Base-by-base conservation (phyloP, 2,329 filamentous ascomycete species). In the Colletotrichum lini region DNA sequence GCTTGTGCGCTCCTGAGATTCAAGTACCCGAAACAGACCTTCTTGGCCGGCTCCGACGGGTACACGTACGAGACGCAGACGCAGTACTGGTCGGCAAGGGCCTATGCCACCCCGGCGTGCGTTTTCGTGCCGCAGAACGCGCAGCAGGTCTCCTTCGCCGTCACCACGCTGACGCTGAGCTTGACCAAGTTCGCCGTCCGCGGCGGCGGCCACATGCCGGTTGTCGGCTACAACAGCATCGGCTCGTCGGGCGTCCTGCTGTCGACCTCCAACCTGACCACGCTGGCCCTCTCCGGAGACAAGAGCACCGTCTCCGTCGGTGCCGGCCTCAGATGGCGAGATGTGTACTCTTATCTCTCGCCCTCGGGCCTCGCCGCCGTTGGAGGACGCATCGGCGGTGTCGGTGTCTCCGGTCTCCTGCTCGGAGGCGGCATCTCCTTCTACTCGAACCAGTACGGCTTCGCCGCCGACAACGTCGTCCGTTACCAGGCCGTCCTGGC, bases 401-500 rank as follows among this genome's bases (percentile, higher is more conserved):
- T 80, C 18, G 79, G 77, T 49, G 77, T 81, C 3, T 74, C 75
- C 3, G 77, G 78, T 4, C 73, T 80, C 50, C 66, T 78, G 49
- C 72, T 79, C 2, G 77, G 77, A 57, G 81, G 82, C 61, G 80
- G 79, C 1, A 74, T 81, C 18, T 80, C 78, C 2, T 81, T 80
- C 70, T 79, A 75, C 13, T 73, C 74, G 6, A 77, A 77, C 45
- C 76, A 77, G 40, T 74, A 77, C 38, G 78, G 78, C 30, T 77
- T 76, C 73, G 69, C 75, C 0, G 75, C 76, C 10, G 77, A 79
- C 49, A 78, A 78, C 26, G 76, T 80, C 0, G 47, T 75, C 30
- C 79, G 79, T 53, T 84, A 79, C 52, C 79, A 85, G 69, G 79
- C 87, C n/a, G 84, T 87, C 3, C 77, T 84, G 0, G 79, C 81